Conservation (phyloP, 2,329 filamentous ascomycete species). For the Curvularia lunata region DNA sequence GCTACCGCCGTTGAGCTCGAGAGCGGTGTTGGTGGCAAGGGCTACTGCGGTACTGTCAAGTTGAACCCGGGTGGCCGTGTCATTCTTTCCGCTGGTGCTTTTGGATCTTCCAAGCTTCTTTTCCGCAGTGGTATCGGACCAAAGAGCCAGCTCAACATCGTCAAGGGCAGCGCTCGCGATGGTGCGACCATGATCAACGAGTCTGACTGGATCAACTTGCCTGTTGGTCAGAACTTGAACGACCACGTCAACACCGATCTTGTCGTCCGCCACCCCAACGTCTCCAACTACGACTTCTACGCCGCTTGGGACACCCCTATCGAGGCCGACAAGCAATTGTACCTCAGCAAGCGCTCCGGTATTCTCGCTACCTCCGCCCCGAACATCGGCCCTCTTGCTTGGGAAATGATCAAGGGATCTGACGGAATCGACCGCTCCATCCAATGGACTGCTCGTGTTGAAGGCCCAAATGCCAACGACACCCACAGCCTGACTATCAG, state of each 20-base stretch:
- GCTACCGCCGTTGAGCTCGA: constrained; percentile 74
- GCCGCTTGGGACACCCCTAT: constrained; percentile 60
- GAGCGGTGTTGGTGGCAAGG: constrained; percentile 60
- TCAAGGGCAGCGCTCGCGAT: constrained; percentile 53
- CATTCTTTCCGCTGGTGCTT: constrained; percentile 70
- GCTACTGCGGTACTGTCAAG: constrained; percentile 65
- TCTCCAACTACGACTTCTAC: constrained; percentile 70
- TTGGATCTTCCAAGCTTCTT: constrained; percentile 73
- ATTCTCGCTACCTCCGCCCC: constrained; percentile 69
- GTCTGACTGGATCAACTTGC: constrained; percentile 58
- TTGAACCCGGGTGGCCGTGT: constrained; percentile 68
- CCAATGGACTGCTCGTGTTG: constrained; percentile 71
- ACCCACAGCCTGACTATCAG: constrained; percentile 52
- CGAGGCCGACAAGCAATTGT: constrained; percentile 48
- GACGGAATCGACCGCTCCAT: constrained; percentile 69
- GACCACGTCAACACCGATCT: constrained; percentile 65
- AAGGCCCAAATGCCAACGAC: constrained; percentile 56
- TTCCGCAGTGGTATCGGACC: constrained; percentile 74
- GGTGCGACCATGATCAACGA: constrained; percentile 53
- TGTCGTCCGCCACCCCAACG: constrained; percentile 59
- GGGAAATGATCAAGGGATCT: constrained; percentile 62
- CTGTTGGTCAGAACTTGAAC: constrained; percentile 59
- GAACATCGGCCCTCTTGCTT: constrained; percentile 69
- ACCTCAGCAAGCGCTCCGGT: constrained; percentile 59
- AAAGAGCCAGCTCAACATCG: constrained; percentile 54